Conservation (phyloP, 208 protist species). For the Leishmania tropica region DNA sequence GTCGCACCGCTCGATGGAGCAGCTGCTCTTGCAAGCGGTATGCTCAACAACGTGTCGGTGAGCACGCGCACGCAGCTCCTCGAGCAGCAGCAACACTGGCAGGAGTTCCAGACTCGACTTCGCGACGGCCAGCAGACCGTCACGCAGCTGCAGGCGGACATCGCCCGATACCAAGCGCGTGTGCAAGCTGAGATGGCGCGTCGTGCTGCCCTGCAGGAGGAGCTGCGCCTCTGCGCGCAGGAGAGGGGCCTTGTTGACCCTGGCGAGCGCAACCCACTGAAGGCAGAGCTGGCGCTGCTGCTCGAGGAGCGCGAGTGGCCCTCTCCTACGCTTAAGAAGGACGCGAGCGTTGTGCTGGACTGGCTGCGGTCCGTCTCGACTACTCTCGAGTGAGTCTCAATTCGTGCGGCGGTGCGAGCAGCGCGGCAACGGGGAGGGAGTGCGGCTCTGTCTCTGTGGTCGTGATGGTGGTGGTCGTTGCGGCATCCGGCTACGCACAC, state of each 20-base stretch:
- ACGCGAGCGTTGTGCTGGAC: constrained; percentile 49
- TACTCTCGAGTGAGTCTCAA: constrained; percentile 25
- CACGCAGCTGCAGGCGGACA: constrained; percentile 35
- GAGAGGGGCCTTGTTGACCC: constrained; percentile 21
- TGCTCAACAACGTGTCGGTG: constrained; percentile 54
- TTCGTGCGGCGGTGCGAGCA: background rate
- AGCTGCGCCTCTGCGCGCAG: constrained; percentile 37
- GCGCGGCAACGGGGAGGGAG: too few species aligned
- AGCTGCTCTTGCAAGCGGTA: constrained; percentile 65
- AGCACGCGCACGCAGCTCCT: constrained; percentile 52
- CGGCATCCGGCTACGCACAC: background rate
- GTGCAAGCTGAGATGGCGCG: constrained; percentile 31
- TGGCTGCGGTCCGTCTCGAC: constrained; percentile 45
- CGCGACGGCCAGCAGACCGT: constrained; percentile 16
- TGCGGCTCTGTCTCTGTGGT: background rate
- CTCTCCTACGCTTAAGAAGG: constrained; percentile 17
- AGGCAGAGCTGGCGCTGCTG: constrained; percentile 61
- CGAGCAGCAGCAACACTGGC: constrained; percentile 56
- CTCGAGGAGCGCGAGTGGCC: constrained; percentile 53
- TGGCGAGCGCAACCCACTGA: constrained; percentile 32
- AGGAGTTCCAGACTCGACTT: constrained; percentile 38
- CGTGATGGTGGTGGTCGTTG: background rate
- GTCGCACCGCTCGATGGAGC: constrained; percentile 51
- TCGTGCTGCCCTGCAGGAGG: constrained; percentile 45
- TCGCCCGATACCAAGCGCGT: constrained; percentile 38